Evolutionary conservation across 2,329 filamentous ascomycete genomes (phyloP), one percentile per base, ranked within the genome.

Genomic region (Aureobasidium sp.): DNA sequence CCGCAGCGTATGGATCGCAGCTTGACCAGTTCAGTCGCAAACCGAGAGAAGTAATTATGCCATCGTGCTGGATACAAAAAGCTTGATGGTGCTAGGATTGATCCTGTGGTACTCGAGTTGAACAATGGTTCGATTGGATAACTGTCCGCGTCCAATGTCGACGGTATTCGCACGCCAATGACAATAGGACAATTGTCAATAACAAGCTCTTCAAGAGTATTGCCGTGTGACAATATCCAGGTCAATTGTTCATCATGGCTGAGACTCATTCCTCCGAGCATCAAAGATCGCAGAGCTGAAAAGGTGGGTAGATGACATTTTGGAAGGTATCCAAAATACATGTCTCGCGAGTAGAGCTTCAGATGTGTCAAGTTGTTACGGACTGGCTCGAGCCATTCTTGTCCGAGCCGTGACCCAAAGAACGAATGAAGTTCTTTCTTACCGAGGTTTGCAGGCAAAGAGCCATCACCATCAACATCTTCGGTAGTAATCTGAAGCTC

Each of bases 161-260:
- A 57, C 4, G 36, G 48, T 49, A 58, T 49, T 1, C 37, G 34
- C 6, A 57, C 48, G n/a, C 61, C 53, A 32, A 59, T 48, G 6
- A 62, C 41, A 32, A 62, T 76, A 0, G 73, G 69, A 58, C 78
- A 81, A 59, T 77, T 69, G 45, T 79, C 77, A 0, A 81, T 68
- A 13, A 76, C 73, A 0, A 81, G 66, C 44, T 76, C 71, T 14
- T 73, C 64, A 0, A 81, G 68, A 0, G 76, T 77, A 0, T 62
- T 13, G 5, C 66, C 70, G 3, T 81, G 69, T 0, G 71, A 72
- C 0, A 76, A 62, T 4, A 82, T 73, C 78, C 78, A 81, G 10
- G 76, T 74, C 0, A 80, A 66, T 59, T 81, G 78, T 70, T 73
- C 76, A 25, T 79, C 73, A 37, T 79, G 72, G 5, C 71, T 71